phyloP scores from a whole-genome alignment of 2,329 filamentous ascomycete species.

The Pseudogymnoascus sp. region DNA sequence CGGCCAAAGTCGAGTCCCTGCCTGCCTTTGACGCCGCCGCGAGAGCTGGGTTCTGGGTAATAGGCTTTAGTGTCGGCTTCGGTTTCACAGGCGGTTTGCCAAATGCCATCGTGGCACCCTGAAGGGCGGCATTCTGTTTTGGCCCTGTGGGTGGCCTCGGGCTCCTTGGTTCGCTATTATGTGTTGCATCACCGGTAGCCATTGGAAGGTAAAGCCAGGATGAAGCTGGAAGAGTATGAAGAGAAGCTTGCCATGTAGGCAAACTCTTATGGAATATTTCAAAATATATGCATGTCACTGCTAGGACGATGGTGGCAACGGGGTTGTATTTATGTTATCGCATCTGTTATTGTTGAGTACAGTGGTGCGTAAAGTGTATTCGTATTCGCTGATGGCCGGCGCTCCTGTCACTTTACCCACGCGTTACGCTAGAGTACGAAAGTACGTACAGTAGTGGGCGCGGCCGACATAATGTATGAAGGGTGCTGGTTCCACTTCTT shows the following conservation, averaged over 20 bases:
- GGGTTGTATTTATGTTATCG: background rate
- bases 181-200: background rate
- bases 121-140: slow-evolving; percentile 36
- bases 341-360: background rate
- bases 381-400: background rate
- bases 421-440: background rate
- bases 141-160: slow-evolving; percentile 10
- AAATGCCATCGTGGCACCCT: slow-evolving; percentile 41
- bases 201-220: background rate
- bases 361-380: background rate
- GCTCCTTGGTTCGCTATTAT: background rate
- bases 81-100: slow-evolving; percentile 35
- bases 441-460: background rate
- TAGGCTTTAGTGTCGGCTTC: slow-evolving; percentile 25
- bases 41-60: slow-evolving; percentile 26
- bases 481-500: background rate
- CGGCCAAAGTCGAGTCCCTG: slow-evolving; percentile 13
- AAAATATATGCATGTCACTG: slow-evolving; percentile 6
- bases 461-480: background rate
- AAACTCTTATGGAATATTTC: background rate
- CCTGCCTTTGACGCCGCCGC: slow-evolving; percentile 37
- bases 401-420: background rate
- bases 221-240: background rate
- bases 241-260: slow-evolving; percentile 9
- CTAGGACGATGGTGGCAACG: background rate